A percentile compares a stretch with the other conserved stretches of the same genome.
phyloP scores from a whole-genome alignment of 2,329 filamentous ascomycete species.

The Fusarium torreyae region DNA sequence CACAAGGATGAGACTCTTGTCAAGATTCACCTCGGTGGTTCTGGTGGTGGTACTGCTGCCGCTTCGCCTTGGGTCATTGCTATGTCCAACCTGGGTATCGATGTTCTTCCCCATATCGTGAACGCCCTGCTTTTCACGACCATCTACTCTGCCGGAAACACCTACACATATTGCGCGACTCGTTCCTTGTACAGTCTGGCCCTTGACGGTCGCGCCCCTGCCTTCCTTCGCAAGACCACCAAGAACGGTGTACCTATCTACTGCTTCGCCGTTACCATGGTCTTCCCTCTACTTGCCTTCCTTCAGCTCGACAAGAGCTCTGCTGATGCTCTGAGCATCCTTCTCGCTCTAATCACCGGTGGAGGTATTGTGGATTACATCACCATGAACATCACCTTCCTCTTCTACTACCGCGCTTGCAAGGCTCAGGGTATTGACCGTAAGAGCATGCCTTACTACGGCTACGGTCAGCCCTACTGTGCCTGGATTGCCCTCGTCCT shows the following conservation, averaged over 20 bases:
- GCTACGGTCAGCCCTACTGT: slow-evolving; percentile 51
- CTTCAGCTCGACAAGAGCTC: slow-evolving; percentile 61
- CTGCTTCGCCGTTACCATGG: slow-evolving; percentile 63
- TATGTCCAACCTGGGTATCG: slow-evolving; percentile 52
- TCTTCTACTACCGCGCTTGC: slow-evolving; percentile 70
- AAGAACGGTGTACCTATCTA: slow-evolving; percentile 69
- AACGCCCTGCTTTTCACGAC: slow-evolving; percentile 64
- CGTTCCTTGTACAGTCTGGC: slow-evolving; percentile 70
- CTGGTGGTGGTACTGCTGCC: slow-evolving; percentile 18
- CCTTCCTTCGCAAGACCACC: slow-evolving; percentile 67
- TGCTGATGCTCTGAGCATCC: slow-evolving; percentile 59
- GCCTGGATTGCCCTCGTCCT: slow-evolving; percentile 40
- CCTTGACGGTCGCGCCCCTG: slow-evolving; percentile 66
- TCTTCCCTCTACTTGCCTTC: slow-evolving; percentile 63
- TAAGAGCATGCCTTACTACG: slow-evolving; percentile 65
- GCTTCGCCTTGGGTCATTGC: slow-evolving; percentile 44
- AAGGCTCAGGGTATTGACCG: slow-evolving; percentile 63
- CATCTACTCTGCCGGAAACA: slow-evolving; percentile 60
- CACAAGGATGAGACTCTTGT: slow-evolving; percentile 26
- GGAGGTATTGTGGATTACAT: slow-evolving; percentile 67
- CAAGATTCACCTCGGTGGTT: slow-evolving; percentile 12
- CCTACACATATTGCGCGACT: slow-evolving; percentile 61
- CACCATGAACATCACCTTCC: slow-evolving; percentile 69
- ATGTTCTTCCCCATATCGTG: slow-evolving; percentile 64
- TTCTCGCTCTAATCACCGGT: slow-evolving; percentile 63